Conservation (phyloP, 495 filamentous ascomycete species). For the Neurospora sp. region DNA sequence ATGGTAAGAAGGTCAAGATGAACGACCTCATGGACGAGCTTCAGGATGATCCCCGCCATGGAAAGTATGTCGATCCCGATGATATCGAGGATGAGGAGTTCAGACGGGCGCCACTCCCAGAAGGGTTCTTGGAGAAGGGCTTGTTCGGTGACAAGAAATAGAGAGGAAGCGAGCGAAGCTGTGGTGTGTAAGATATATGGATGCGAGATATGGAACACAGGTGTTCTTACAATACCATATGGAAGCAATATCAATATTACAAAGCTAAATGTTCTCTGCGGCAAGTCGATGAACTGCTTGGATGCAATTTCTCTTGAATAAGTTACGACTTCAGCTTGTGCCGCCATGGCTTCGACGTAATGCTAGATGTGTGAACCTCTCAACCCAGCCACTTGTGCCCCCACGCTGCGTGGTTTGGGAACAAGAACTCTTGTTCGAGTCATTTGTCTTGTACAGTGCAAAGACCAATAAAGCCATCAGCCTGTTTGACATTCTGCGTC, state of each 20-base stretch:
- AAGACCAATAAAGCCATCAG: neutral
- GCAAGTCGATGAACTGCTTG: neutral
- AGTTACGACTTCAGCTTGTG: neutral
- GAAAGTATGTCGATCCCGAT: constrained; percentile 10
- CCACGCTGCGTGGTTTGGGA: neutral
- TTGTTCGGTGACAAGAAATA: neutral
- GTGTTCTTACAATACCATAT: neutral
- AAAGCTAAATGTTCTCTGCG: neutral
- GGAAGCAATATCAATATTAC: neutral
- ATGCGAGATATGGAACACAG: neutral
- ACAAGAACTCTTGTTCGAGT: neutral
- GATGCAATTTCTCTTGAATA: neutral
- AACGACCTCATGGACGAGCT: constrained; percentile 32
- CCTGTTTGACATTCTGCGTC: neutral
- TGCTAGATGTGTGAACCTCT: neutral
- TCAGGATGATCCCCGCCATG: constrained; percentile 8
- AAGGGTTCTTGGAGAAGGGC: neutral
- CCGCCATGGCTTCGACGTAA: neutral
- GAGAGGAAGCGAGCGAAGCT: neutral
- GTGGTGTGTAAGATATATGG: neutral
- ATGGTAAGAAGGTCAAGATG: constrained; percentile 39
- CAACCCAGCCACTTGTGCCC: neutral
- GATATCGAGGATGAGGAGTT: constrained; percentile 13
- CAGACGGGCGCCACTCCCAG: neutral
- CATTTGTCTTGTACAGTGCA: neutral